phyloP scores from a whole-genome alignment of 805 yeast species.

The Nakazawaea laoshanensis region DNA sequence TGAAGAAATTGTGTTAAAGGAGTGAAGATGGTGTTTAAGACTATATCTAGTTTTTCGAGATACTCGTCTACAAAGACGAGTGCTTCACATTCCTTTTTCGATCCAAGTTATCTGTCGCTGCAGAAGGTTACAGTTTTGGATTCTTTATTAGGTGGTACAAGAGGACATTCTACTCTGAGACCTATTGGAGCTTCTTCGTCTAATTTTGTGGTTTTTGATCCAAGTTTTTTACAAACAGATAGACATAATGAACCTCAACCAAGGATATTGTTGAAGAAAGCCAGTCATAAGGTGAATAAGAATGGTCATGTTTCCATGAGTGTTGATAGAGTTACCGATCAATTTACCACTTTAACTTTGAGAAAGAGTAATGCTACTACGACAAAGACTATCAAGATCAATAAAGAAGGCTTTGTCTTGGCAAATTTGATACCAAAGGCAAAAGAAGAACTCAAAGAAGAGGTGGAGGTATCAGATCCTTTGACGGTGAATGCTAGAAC shows the following conservation, averaged over 20 bases:
- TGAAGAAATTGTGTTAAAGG: not conserved
- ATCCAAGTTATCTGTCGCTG: constrained; percentile 23
- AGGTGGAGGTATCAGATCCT: constrained; percentile 3
- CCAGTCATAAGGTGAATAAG: constrained; percentile 17
- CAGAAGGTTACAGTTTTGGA: constrained; percentile 19
- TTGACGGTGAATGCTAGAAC: constrained; percentile 14
- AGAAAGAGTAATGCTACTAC: constrained; percentile 21
- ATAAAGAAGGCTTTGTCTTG: constrained; percentile 11
- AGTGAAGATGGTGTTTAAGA: constrained; percentile 19
- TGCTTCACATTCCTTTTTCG: constrained; percentile 23
- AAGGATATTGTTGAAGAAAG: constrained; percentile 17
- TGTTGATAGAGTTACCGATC: constrained; percentile 14
- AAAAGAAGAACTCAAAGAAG: not conserved
- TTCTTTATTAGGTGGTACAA: constrained; percentile 18
- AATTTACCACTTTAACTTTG: constrained; percentile 16
- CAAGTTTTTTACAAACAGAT: constrained; percentile 10
- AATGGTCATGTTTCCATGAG: constrained; percentile 22
- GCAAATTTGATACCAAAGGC: constrained; percentile 7
- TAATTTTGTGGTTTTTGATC: constrained; percentile 22
- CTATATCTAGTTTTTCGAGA: constrained; percentile 19
- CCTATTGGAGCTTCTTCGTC: constrained; percentile 18
- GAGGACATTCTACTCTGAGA: constrained; percentile 14
- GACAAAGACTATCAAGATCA: constrained; percentile 18
- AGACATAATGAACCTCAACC: constrained; percentile 11
- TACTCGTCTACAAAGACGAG: constrained; percentile 12